Percentiles rank a stretch among this genome's conserved stretches.
phyloP scores from a whole-genome alignment of 306 rosid genomes.

The Begonia loranthoides region DNA sequence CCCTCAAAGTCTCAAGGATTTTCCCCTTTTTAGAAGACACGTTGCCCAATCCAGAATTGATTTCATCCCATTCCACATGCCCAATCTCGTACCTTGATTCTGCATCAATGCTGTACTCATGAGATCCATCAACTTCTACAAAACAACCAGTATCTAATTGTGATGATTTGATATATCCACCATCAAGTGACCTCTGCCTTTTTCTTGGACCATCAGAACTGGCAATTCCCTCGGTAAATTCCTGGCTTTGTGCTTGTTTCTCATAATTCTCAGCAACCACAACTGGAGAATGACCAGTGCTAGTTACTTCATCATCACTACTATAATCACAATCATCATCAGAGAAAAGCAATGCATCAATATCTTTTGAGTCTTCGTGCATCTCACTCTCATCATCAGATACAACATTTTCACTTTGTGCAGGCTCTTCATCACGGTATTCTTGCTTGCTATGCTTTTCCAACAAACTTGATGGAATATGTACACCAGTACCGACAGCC shows the following conservation, averaged over 20 bases:
- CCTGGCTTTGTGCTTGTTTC: conserved; percentile 24
- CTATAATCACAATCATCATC: conserved; percentile 29
- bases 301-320: conserved; percentile 61
- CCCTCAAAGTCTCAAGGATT: conserved; percentile 39
- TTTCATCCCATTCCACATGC: conserved; percentile 15
- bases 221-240: conserved; percentile 28
- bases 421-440: conserved; percentile 12
- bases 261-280: conserved; percentile 13
- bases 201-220: conserved; percentile 39
- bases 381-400: conserved; percentile 47
- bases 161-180: conserved; percentile 26
- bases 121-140: conserved; percentile 19
- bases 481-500: conserved; percentile 27
- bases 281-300: conserved; percentile 59
- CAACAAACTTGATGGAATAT: conserved; percentile 15
- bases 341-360: conserved; percentile 73
- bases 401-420: conserved; percentile 25
- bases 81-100: conserved; percentile 33
- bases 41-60: conserved; percentile 14
- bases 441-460: conserved; percentile 14
- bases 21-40: conserved; percentile 31
- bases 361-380: conserved; percentile 85
- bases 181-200: conserved; percentile 43
- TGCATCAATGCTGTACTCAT: conserved; percentile 28
- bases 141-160: conserved; percentile 25